A percentile compares a stretch with the other conserved stretches of the same genome.
These are phyloP conservation scores for Petunia axillaris DNA, from an alignment of 257 asterid genomes.

Conservation along the genomic window DNA sequence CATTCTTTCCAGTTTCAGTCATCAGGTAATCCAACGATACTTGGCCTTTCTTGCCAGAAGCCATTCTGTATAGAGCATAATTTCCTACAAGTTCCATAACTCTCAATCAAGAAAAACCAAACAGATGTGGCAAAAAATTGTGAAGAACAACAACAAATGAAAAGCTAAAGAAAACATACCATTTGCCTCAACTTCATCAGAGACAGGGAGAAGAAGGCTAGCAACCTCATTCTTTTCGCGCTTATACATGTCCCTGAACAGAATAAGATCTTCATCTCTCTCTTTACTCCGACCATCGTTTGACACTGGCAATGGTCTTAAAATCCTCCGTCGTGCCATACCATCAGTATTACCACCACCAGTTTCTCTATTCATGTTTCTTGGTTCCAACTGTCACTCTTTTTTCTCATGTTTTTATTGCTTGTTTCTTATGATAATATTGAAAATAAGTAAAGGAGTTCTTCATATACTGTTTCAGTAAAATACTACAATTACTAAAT, in stretches of 20 bases:
- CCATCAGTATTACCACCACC: no score
- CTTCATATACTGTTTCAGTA: background rate
- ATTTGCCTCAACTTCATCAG: conserved; percentile 64
- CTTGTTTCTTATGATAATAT: background rate
- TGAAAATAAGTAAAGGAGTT: no score
- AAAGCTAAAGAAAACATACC: conserved; percentile 37
- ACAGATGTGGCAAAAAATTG: background rate
- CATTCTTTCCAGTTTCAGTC: conserved; percentile 60
- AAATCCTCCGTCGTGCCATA: no score
- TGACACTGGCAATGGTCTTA: no score
- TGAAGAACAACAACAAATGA: background rate
- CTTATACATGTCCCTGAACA: conserved; percentile 66
- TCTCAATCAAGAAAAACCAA: background rate
- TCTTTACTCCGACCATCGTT: conserved; percentile 41
- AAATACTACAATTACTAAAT: background rate
- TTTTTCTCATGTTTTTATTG: background rate
- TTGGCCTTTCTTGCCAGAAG: conserved; percentile 50
- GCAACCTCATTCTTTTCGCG: conserved; percentile 50
- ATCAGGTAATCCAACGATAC: conserved; percentile 37
- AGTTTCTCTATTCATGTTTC: background rate
- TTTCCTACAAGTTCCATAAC: conserved; percentile 45
- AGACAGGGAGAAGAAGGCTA: conserved; percentile 70
- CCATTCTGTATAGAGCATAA: conserved; percentile 52
- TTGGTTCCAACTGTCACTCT: background rate
- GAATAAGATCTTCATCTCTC: conserved; percentile 69